Percentiles rank a stretch among this genome's conserved stretches.
These are phyloP conservation scores for Dacryopinax primogenitus DNA, from an alignment of 768 basidiomycete species.

Conservation along the genomic window DNA sequence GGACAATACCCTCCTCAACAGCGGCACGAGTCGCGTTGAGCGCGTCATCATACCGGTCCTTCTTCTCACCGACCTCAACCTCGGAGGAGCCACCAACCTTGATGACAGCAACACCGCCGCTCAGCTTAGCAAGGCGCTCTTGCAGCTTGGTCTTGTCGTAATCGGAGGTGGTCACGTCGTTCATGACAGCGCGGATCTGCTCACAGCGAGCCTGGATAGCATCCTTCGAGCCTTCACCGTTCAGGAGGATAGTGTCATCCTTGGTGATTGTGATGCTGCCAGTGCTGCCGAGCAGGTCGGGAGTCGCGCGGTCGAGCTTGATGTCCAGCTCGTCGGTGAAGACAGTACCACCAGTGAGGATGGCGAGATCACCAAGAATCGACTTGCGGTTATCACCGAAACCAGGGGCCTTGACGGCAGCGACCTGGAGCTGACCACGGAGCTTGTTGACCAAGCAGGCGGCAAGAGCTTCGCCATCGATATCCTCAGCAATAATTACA, in stretches of 20 bases:
- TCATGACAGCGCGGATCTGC: constrained; percentile 76
- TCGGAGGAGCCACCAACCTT: constrained; percentile 89
- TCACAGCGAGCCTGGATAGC: constrained; percentile 87
- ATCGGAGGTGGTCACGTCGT: constrained; percentile 75
- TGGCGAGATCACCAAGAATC: constrained; percentile 91
- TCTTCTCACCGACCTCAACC: constrained; percentile 98
- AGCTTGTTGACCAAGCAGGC: constrained; percentile 99
- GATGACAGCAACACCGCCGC: constrained; percentile 95
- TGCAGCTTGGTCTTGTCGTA: constrained; percentile 92
- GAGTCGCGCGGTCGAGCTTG: constrained; percentile 83
- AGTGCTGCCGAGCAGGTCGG: constrained; percentile 79
- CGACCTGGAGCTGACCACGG: constrained; percentile 89
- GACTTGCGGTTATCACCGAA: constrained; percentile 99
- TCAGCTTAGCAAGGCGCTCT: constrained; percentile 91
- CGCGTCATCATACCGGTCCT: constrained; percentile 95
- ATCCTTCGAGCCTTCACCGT: constrained; percentile 85
- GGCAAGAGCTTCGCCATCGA: constrained; percentile 95
- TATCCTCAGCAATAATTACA: constrained; percentile 92
- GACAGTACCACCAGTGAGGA: constrained; percentile 94
- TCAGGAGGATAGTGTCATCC: constrained; percentile 93
- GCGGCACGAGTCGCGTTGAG: constrained; percentile 96
- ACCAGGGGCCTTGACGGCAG: constrained; percentile 90
- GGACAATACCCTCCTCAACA: constrained; percentile 96
- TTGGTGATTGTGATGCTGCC: constrained; percentile 91
- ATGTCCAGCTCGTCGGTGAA: constrained; percentile 95